A percentile compares a stretch with the other conserved stretches of the same genome.
Conservation (phyloP, 2,329 filamentous ascomycete genomes). For the Epichloe coenophiala region DNA sequence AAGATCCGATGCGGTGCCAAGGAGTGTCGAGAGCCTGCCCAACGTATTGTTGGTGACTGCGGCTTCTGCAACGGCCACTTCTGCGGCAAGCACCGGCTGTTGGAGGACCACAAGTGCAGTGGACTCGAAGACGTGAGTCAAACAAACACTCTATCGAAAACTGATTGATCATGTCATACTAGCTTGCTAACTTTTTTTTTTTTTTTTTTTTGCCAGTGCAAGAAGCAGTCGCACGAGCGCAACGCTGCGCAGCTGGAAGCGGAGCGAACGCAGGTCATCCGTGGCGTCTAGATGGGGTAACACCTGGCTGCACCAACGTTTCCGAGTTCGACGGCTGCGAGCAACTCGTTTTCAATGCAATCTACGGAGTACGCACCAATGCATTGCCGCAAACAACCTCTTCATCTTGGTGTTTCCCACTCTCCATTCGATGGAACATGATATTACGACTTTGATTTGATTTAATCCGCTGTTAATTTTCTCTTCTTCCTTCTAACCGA, state of each 20-base stretch:
- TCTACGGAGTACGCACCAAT: not conserved
- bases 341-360: not conserved
- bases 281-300: constrained; percentile 52
- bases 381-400: not conserved
- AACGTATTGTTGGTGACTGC: constrained; percentile 93
- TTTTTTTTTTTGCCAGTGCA: constrained; percentile 49
- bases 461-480: not conserved
- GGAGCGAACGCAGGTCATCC: constrained; percentile 88
- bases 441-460: constrained; percentile 8
- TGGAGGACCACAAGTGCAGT: constrained; percentile 88
- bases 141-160: not conserved
- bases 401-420: not conserved
- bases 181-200: constrained; percentile 5
- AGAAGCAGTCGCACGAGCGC: constrained; percentile 89
- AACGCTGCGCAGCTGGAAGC: constrained; percentile 87
- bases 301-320: not conserved
- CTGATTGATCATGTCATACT: not conserved
- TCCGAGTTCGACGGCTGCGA: not conserved
- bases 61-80: constrained; percentile 88
- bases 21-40: constrained; percentile 74
- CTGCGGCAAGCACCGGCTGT: constrained; percentile 85
- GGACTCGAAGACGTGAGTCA: constrained; percentile 71
- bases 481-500: not conserved
- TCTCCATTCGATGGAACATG: constrained; percentile 5
- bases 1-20: constrained; percentile 80